Base-by-base conservation (phyloP, 306 rosid genomes). In the Pyrus bretschneideri region DNA sequence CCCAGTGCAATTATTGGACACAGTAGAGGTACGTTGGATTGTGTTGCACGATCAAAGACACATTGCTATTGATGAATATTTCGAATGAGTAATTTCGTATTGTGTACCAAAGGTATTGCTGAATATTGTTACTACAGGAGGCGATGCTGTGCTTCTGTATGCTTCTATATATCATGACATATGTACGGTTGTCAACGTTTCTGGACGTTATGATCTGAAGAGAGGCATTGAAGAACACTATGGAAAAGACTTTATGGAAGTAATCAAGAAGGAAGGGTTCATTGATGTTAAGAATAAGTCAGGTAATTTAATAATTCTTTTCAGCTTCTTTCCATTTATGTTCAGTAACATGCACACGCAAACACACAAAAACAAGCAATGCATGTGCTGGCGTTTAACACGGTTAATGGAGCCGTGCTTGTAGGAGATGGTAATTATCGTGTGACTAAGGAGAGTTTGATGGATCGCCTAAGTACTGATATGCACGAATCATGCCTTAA, bases 151-250 rank as follows among this genome's bases (percentile, higher is more conserved):
- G 72, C 92, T 93, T 44, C 92, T 91, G 51, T 93, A 89, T 82
- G 89, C 93, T 66, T 87, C 93, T 14, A 89, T 79, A 62, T 87
- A 88, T 81, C 86, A 81, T 68, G 93, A 87, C 76, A 61, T 91
- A 42, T 45, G 44, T 49, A 77, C 82, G 3, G 92, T 93, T 83
- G 86, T 86, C 85, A 93, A 86, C 86, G 80, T 87, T 77, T 93
- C 96, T 35, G 96, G 93, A 49, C 97, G 92, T 72, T 88, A 88
- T 80, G 89, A 89, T 83, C 75, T 89, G 77, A 83, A 79, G 75
- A 70, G 15, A 62, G 96, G 92, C 82, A 67, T 89, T 11, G 83
- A 72, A 72, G 87, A 80, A 69, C 83, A 71, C 44, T 68, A 88
- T 63, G 97, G 97, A 45, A 84, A 88, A 18, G 84, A 87, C 30